A percentile compares a stretch with the other conserved stretches of the same genome.
phyloP scores from a whole-genome alignment of 148 eudicot species.

The Diospyros lotus region DNA sequence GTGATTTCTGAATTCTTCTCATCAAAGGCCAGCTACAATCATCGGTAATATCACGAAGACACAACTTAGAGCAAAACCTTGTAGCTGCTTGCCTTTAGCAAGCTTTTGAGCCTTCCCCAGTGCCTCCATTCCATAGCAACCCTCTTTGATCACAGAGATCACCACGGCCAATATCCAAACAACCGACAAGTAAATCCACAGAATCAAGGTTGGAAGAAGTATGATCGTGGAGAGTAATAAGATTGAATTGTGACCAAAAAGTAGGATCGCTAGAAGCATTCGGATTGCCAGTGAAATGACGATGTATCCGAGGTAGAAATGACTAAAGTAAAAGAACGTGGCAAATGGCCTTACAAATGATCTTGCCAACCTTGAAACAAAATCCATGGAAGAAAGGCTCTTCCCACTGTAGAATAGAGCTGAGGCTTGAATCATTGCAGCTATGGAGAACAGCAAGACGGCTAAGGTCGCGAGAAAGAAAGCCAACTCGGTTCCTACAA shows the following conservation, averaged over 20 bases:
- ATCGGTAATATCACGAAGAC: neutral
- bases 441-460: neutral
- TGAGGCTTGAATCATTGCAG: neutral
- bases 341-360: neutral
- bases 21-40: neutral
- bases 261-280: too few relatives aligned
- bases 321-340: neutral
- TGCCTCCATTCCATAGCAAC: neutral
- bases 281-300: neutral
- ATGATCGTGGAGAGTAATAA: neutral
- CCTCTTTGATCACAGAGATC: neutral
- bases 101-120: conserved; percentile 25
- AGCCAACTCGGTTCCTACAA: neutral
- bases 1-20: conserved; percentile 10
- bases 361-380: neutral
- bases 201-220: neutral
- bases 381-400: neutral
- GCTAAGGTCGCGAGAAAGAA: neutral
- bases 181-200: neutral
- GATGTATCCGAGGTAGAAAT: neutral
- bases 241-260: too few relatives aligned
- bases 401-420: neutral
- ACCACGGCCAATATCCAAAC: neutral
- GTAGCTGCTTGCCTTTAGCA: conserved; percentile 35
- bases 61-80: conserved; percentile 28